These are phyloP conservation scores for Scutellaria barbata DNA, from an alignment of 257 asterid species.

Conservation along the genomic window DNA sequence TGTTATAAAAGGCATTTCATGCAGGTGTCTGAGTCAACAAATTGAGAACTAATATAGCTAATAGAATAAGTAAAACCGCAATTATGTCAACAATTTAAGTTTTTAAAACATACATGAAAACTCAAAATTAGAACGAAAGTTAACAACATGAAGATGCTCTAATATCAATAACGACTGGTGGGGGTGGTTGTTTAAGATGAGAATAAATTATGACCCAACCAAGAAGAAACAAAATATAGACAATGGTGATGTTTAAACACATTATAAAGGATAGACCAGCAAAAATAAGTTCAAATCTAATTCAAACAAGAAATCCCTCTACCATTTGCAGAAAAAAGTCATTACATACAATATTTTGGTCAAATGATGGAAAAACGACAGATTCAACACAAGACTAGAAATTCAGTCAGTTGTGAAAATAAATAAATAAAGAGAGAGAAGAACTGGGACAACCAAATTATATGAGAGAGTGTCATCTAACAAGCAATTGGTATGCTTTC, in stretches of 20 bases:
- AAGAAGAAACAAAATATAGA: neutral
- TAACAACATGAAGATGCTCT: neutral
- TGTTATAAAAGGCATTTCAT: constrained; percentile 36
- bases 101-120: constrained; percentile 15
- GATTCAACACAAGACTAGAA: neutral
- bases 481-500: neutral
- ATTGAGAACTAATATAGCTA: constrained; percentile 19
- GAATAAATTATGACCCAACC: neutral
- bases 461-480: neutral
- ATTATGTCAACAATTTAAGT: neutral
- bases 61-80: neutral
- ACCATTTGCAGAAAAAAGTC: neutral
- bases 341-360: neutral
- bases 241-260: neutral
- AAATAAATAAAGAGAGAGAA: neutral
- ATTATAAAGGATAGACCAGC: neutral
- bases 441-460: neutral
- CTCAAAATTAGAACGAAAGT: neutral
- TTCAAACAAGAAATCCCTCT: neutral
- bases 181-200: neutral
- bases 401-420: neutral
- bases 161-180: too few species aligned
- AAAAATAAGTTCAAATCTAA: neutral
- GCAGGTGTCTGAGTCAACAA: constrained; percentile 7
- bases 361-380: neutral